Evolutionary conservation across 225 moss, liverwort and hornwort genomes (phyloP).

Genomic region (Bryoerythrophyllum caledonicum): DNA sequence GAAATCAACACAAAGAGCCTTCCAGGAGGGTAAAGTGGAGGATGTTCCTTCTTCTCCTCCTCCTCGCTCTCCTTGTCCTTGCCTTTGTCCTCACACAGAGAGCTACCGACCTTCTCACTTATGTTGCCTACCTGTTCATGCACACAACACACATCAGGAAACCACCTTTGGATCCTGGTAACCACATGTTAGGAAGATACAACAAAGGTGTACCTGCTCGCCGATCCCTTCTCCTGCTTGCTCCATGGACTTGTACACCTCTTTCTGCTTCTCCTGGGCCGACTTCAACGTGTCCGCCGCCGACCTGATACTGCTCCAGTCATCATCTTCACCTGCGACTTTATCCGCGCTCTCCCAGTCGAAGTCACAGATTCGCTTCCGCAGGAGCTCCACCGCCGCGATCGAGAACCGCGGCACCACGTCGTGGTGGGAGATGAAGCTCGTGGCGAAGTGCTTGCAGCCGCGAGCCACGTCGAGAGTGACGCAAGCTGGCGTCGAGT

Average conservation of each 20-base stretch:
- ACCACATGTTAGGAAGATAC: neutral
- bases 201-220: constrained; percentile 34
- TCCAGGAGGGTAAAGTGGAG: constrained; percentile 64
- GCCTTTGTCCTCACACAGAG: constrained; percentile 30
- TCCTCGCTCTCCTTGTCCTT: constrained; percentile 19
- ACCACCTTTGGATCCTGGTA: neutral
- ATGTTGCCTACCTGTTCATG: constrained; percentile 33
- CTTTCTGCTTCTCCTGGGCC: constrained; percentile 39
- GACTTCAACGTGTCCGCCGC: constrained; percentile 54
- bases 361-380: constrained; percentile 62
- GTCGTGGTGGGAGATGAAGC: constrained; percentile 75
- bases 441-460: constrained; percentile 68
- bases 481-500: constrained; percentile 78
- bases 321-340: constrained; percentile 67
- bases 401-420: constrained; percentile 90
- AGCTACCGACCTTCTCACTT: constrained; percentile 36
- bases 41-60: constrained; percentile 38
- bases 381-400: constrained; percentile 61
- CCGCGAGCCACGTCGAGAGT: constrained; percentile 68
- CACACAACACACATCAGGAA: neutral
- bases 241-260: constrained; percentile 39
- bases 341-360: constrained; percentile 80
- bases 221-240: constrained; percentile 42
- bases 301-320: constrained; percentile 67
- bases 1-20: constrained; percentile 62